phyloP scores from a whole-genome alignment of 306 rosid genomes.

The Cercis canadensis region DNA sequence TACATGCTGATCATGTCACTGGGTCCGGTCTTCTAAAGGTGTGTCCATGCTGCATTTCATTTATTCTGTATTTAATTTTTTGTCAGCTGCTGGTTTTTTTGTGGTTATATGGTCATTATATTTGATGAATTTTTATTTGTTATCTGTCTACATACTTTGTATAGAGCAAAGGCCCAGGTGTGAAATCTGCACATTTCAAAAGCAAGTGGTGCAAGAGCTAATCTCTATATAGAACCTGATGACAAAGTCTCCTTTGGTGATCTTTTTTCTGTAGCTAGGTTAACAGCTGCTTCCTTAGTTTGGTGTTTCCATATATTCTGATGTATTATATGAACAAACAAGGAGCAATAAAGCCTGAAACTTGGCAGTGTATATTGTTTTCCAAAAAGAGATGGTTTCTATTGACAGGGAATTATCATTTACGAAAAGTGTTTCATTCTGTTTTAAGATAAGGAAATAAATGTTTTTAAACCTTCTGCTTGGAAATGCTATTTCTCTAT shows the following conservation, averaged over 20 bases:
- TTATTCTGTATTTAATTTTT: background rate
- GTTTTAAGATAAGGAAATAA: slow-evolving; percentile 3
- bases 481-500: background rate
- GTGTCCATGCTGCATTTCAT: slow-evolving; percentile 16
- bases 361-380: slow-evolving; percentile 19
- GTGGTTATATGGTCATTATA: background rate
- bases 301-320: background rate
- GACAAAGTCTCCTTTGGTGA: slow-evolving; percentile 70
- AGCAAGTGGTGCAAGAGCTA: slow-evolving; percentile 84
- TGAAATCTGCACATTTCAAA: slow-evolving; percentile 82
- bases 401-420: background rate
- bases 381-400: background rate
- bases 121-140: slow-evolving; percentile 22
- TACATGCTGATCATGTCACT: slow-evolving; percentile 98
- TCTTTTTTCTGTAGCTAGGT: slow-evolving; percentile 81
- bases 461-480: slow-evolving; percentile 2
- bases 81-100: background rate
- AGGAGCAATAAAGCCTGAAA: background rate
- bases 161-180: slow-evolving; percentile 76
- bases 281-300: slow-evolving; percentile 18
- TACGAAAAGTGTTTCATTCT: background rate
- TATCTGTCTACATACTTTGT: slow-evolving; percentile 21
- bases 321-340: background rate
- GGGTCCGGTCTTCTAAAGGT: slow-evolving; percentile 94
- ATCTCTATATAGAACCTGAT: slow-evolving; percentile 62